These are phyloP conservation scores for Scedosporium apiospermum DNA, from an alignment of 2,329 filamentous ascomycete species.

Conservation along the genomic window DNA sequence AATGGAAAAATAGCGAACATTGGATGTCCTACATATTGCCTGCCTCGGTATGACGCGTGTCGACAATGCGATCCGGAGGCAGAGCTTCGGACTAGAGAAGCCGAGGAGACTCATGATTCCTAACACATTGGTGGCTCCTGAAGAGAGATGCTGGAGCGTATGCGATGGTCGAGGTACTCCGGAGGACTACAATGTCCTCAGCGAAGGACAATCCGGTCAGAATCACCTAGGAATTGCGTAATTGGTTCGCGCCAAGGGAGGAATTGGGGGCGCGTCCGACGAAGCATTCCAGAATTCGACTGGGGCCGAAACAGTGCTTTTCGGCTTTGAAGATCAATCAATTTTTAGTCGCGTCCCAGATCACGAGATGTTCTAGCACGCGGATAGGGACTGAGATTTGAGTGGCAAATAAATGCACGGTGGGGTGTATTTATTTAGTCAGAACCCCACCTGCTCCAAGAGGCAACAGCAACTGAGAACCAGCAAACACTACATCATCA, in stretches of 20 bases:
- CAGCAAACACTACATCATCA: too few relatives aligned
- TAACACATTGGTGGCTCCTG: background rate
- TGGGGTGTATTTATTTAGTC: background rate
- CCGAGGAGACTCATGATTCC: slow-evolving; percentile 10
- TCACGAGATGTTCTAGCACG: background rate
- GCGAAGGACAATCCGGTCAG: background rate
- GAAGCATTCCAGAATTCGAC: too few relatives aligned
- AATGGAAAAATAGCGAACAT: slow-evolving; percentile 7
- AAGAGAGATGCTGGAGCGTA: background rate
- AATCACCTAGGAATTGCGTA: background rate
- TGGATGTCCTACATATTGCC: slow-evolving; percentile 4
- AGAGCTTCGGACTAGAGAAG: slow-evolving; percentile 4
- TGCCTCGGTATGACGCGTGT: background rate
- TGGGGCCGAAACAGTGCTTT: too few relatives aligned
- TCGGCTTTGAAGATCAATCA: background rate
- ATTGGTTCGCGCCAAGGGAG: too few relatives aligned
- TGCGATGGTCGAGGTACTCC: background rate
- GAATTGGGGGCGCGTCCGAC: too few relatives aligned
- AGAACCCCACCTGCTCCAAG: background rate
- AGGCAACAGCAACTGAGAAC: too few relatives aligned
- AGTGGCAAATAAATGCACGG: background rate
- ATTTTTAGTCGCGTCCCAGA: background rate
- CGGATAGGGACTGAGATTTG: background rate
- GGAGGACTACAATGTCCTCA: background rate
- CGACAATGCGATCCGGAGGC: background rate